These are phyloP conservation scores for Camellia granthamiana DNA, from an alignment of 148 eudicot genomes.

Conservation along the genomic window DNA sequence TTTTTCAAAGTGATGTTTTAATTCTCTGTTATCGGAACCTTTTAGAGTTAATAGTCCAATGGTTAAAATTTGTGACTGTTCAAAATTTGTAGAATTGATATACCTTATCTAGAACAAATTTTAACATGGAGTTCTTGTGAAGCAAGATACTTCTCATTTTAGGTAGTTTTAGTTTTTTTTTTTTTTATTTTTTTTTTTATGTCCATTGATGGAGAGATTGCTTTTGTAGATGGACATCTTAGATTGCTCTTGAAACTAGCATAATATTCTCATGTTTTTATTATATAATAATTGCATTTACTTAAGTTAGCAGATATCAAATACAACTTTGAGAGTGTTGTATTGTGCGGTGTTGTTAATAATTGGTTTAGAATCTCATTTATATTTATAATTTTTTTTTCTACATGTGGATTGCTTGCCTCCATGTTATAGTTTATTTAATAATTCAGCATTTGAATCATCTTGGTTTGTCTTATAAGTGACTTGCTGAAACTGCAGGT, in stretches of 20 bases:
- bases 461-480: constrained; percentile 1
- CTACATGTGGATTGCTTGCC: background rate
- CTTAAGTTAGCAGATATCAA: background rate
- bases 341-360: background rate
- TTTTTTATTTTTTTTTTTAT: too few species aligned
- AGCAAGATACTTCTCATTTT: too few species aligned
- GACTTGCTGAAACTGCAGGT: constrained; percentile 54
- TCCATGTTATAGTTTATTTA: background rate
- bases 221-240: too few species aligned
- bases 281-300: background rate
- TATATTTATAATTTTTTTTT: background rate
- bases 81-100: too few species aligned
- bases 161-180: too few species aligned
- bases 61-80: background rate
- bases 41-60: background rate
- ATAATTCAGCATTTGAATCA: background rate
- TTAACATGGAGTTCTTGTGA: too few species aligned
- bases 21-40: background rate
- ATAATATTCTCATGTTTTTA: background rate
- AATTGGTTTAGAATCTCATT: background rate
- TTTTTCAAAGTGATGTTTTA: background rate
- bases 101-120: too few species aligned
- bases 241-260: background rate
- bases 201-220: too few species aligned
- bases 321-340: background rate